A percentile compares a stretch with the other conserved stretches of the same genome.
Evolutionary conservation across 495 filamentous ascomycete genomes (phyloP).

Genomic region (Neurospora intermedia): DNA sequence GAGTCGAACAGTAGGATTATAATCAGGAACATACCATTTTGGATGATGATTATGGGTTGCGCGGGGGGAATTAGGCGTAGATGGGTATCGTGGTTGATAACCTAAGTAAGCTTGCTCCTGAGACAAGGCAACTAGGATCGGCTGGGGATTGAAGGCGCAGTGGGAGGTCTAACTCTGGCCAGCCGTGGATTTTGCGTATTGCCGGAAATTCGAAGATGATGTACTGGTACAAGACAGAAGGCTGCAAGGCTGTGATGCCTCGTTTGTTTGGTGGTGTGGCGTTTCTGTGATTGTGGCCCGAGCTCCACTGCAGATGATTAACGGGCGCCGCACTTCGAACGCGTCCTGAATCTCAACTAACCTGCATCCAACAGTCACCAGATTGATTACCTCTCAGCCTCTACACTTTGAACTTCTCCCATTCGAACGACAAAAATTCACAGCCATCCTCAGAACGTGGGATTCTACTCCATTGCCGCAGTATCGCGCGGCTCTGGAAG

Average conservation of each 20-base stretch:
- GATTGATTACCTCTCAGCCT: too few relatives aligned
- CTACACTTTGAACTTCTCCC: background rate
- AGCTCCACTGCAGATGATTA: background rate
- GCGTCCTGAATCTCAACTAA: background rate
- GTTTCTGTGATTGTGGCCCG: background rate
- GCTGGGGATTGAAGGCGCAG: background rate
- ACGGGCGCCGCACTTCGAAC: background rate
- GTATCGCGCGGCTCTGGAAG: background rate
- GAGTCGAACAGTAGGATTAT: background rate
- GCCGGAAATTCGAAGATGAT: background rate
- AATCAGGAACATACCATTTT: constrained; percentile 19
- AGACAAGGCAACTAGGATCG: background rate
- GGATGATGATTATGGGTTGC: background rate
- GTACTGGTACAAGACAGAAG: background rate
- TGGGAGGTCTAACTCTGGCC: background rate
- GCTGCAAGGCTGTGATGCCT: background rate
- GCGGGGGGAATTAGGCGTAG: background rate
- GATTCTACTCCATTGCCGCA: background rate
- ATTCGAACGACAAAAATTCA: background rate
- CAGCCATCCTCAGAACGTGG: background rate
- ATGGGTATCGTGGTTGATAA: background rate
- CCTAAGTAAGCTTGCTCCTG: background rate
- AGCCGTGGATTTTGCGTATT: background rate
- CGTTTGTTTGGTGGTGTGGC: background rate
- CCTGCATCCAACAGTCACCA: background rate